These are phyloP conservation scores for Thalassiosira hispida DNA, from an alignment of 352 stramenopile species.

Conservation along the genomic window DNA sequence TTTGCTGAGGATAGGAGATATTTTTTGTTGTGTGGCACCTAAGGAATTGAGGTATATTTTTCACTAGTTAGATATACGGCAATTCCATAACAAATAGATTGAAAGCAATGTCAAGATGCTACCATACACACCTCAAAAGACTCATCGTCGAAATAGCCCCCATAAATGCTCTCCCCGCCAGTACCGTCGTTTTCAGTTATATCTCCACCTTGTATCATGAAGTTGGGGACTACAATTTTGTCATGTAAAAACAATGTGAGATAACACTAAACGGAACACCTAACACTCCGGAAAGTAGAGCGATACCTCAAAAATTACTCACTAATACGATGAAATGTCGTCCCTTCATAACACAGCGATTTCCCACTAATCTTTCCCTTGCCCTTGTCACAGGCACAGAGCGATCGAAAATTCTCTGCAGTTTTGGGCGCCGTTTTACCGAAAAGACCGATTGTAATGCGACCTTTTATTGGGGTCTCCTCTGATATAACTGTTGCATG, in stretches of 20 bases:
- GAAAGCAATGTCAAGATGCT: background rate
- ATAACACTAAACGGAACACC: conserved; percentile 7
- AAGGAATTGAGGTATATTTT: background rate
- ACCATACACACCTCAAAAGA: conserved; percentile 51
- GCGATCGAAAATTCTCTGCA: conserved; percentile 97
- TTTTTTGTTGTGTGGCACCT: conserved; percentile 69
- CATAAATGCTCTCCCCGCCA: conserved; percentile 80
- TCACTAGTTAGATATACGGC: background rate
- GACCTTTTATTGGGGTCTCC: conserved; percentile 34
- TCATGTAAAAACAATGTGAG: conserved; percentile 14
- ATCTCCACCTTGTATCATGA: conserved; percentile 80
- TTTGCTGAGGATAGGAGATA: conserved; percentile 81
- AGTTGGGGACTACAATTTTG: conserved; percentile 76
- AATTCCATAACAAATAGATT: background rate
- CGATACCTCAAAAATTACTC: conserved; percentile 33
- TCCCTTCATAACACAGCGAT: conserved; percentile 96
- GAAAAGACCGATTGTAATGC: conserved; percentile 86
- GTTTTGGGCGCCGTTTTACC: conserved; percentile 95
- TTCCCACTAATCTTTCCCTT: conserved; percentile 86
- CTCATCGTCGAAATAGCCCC: conserved; percentile 77
- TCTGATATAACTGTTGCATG: conserved; percentile 22
- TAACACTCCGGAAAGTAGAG: background rate
- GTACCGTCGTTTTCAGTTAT: conserved; percentile 75
- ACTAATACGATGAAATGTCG: conserved; percentile 94
- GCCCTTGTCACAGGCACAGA: conserved; percentile 96